phyloP scores from a whole-genome alignment of 345 rosid species.

The Triadica sebifera region DNA sequence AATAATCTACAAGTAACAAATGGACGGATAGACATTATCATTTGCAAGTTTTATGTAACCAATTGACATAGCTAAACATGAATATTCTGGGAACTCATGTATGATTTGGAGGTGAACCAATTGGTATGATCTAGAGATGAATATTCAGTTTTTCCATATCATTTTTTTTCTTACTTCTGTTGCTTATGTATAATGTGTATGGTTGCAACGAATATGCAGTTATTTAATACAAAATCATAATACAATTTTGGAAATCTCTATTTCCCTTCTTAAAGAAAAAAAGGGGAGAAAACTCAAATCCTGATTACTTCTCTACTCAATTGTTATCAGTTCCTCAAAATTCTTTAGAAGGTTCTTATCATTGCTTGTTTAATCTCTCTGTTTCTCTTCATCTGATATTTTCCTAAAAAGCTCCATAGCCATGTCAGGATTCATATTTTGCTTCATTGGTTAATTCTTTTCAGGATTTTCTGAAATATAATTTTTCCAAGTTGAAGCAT shows the following conservation, averaged over 20 bases:
- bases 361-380: not conserved
- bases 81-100: too few relatives aligned
- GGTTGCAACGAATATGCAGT: not conserved
- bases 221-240: too few relatives aligned
- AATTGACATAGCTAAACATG: too few relatives aligned
- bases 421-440: conserved; percentile 8
- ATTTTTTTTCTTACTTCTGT: not conserved
- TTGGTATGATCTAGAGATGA: too few relatives aligned
- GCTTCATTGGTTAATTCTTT: conserved; percentile 7
- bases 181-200: not conserved
- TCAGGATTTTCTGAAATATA: conserved; percentile 73
- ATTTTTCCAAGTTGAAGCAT: conserved; percentile 55
- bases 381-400: not conserved
- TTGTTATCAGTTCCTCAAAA: not conserved
- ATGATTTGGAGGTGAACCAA: too few relatives aligned
- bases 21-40: too few relatives aligned
- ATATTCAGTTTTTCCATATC: too few relatives aligned
- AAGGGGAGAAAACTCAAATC: not conserved
- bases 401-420: not conserved
- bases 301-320: not conserved
- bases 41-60: too few relatives aligned
- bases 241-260: too few relatives aligned
- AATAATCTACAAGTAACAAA: too few relatives aligned
- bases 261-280: not conserved
- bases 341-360: not conserved